Evolutionary conservation across 139 green algal species (phyloP).

Genomic region (Edaphochlamys debaryana): DNA sequence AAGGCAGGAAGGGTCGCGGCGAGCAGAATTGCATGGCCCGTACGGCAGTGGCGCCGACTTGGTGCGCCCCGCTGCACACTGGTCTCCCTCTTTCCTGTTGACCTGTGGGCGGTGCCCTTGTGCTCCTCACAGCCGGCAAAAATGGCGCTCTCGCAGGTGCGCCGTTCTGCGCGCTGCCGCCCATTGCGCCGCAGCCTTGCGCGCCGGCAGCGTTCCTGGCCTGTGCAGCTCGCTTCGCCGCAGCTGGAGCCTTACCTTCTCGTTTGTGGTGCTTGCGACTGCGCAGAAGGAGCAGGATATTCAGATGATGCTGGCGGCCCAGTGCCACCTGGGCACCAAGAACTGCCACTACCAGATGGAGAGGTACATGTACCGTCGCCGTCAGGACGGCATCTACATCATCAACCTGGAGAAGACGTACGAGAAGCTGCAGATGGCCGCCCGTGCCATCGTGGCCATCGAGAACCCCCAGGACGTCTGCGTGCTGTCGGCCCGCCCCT

Average conservation of each 20-base stretch:
- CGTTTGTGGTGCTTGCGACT: background rate
- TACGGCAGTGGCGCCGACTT: too few relatives aligned
- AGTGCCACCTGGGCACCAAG: conserved; percentile 79
- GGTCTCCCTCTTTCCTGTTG: conserved; percentile 23
- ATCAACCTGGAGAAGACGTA: conserved; percentile 99
- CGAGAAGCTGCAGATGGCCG: conserved; percentile 99
- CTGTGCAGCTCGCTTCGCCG: too few relatives aligned
- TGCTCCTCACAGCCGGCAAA: conserved; percentile 43
- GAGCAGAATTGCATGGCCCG: too few relatives aligned
- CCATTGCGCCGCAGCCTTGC: too few relatives aligned
- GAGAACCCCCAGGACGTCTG: conserved; percentile 94
- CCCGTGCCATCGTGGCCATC: conserved; percentile 97
- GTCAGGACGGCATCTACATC: conserved; percentile 95
- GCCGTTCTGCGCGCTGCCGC: too few relatives aligned
- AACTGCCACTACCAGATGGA: conserved; percentile 88
- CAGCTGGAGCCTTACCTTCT: background rate
- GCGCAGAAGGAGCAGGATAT: conserved; percentile 77
- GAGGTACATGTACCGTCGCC: conserved; percentile 92
- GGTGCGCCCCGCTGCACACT: too few relatives aligned
- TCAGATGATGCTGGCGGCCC: conserved; percentile 93
- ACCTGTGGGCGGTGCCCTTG: conserved; percentile 19
- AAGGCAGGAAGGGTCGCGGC: too few relatives aligned
- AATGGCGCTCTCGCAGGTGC: conserved; percentile 85
- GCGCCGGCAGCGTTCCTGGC: too few relatives aligned
- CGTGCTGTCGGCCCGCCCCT: conserved; percentile 90